Evolutionary conservation across 306 rosid species (phyloP).

Genomic region (Alnus glutinosa): DNA sequence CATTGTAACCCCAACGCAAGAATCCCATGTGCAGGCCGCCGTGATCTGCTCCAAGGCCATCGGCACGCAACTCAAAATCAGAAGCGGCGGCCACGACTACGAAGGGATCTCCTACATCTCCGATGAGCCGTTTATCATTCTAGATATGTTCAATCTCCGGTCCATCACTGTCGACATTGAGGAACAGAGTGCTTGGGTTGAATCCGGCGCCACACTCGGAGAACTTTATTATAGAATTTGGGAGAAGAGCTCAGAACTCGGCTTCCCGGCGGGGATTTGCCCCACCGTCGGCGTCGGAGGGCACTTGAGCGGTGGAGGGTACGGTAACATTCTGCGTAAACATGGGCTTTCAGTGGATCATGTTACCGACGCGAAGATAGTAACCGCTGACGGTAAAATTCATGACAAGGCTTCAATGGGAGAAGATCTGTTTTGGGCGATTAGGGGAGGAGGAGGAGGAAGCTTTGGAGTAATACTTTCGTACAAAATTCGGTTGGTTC

Average conservation of each 20-base stretch:
- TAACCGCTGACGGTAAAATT: constrained; percentile 60
- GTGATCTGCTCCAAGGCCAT: constrained; percentile 54
- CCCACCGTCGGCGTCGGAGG: constrained; percentile 85
- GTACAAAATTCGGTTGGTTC: constrained; percentile 52
- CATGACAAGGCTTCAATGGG: constrained; percentile 63
- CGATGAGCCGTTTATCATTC: constrained; percentile 52
- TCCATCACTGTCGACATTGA: constrained; percentile 43
- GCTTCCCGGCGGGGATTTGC: constrained; percentile 71
- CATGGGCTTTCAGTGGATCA: constrained; percentile 66
- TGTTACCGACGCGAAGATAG: constrained; percentile 63
- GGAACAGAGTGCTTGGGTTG: constrained; percentile 50
- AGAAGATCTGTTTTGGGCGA: constrained; percentile 84
- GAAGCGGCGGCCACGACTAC: constrained; percentile 87
- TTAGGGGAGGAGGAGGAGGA: constrained; percentile 77
- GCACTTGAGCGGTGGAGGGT: constrained; percentile 81
- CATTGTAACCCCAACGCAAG: constrained; percentile 51
- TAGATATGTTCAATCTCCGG: constrained; percentile 73
- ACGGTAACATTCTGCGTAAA: constrained; percentile 69
- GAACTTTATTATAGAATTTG: constrained; percentile 66
- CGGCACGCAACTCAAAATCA: constrained; percentile 52
- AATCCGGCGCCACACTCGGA: constrained; percentile 72
- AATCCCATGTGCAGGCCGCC: constrained; percentile 57
- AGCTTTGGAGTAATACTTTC: constrained; percentile 74
- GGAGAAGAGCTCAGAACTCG: constrained; percentile 62
- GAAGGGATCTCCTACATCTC: constrained; percentile 76